These are phyloP conservation scores for Mycena olivaceomarginata DNA, from an alignment of 768 basidiomycete genomes.

Conservation along the genomic window DNA sequence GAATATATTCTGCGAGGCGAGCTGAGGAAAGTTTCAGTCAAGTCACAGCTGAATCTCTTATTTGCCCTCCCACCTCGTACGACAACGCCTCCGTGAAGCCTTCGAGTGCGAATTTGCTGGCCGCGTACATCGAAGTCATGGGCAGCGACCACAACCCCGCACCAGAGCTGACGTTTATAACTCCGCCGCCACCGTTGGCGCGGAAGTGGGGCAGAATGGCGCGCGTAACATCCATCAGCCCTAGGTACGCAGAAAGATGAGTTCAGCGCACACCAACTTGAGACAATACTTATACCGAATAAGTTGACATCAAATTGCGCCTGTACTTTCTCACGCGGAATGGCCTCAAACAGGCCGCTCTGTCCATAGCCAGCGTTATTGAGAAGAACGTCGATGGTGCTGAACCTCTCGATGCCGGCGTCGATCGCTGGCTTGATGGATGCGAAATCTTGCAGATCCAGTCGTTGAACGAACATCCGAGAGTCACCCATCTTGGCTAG, in stretches of 20 bases:
- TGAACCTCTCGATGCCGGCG: constrained; percentile 36
- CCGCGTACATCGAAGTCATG: constrained; percentile 44
- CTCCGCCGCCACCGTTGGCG: constrained; percentile 40
- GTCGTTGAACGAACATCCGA: constrained; percentile 41
- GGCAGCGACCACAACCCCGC: constrained; percentile 46
- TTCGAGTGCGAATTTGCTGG: constrained; percentile 49
- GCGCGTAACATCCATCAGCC: constrained; percentile 48
- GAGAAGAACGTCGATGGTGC: constrained; percentile 42
- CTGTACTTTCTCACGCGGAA: constrained; percentile 44
- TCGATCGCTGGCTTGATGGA: constrained; percentile 44
- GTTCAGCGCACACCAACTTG: not conserved
- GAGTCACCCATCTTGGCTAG: constrained; percentile 20
- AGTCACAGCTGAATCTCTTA: not conserved
- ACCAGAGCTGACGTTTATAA: constrained; percentile 48
- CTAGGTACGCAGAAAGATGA: constrained; percentile 7
- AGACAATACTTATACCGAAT: constrained; percentile 37
- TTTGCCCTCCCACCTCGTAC: constrained; percentile 18
- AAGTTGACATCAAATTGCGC: constrained; percentile 49
- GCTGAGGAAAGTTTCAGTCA: not conserved
- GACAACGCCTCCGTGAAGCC: constrained; percentile 50
- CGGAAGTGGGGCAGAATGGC: constrained; percentile 48
- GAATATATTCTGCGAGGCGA: constrained; percentile 47
- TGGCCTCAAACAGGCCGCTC: constrained; percentile 46
- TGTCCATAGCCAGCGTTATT: constrained; percentile 50
- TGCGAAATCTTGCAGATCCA: constrained; percentile 42